These are phyloP conservation scores for Gossypium ekmanianum DNA, from an alignment of 345 rosid species.

Conservation along the genomic window DNA sequence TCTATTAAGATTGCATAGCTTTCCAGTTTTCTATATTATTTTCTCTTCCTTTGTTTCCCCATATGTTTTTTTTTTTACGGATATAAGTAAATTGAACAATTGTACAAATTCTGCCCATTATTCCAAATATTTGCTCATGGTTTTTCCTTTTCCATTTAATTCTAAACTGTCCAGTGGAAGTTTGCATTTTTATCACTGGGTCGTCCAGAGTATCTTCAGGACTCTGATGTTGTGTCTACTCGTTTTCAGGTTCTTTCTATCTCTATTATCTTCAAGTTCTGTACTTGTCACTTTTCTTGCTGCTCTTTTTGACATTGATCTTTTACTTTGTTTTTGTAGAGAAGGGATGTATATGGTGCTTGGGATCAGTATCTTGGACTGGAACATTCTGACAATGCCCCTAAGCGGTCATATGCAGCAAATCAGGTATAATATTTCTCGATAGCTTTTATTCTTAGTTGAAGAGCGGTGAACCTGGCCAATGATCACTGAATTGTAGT, in stretches of 20 bases:
- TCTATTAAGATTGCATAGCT: neutral
- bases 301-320: neutral
- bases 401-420: slow-evolving; percentile 52
- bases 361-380: slow-evolving; percentile 80
- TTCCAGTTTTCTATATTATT: neutral
- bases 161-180: slow-evolving; percentile 49
- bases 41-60: neutral
- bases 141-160: neutral
- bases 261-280: slow-evolving; percentile 4
- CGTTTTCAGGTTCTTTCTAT: slow-evolving; percentile 56
- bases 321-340: slow-evolving; percentile 16
- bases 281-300: neutral
- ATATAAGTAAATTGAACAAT: neutral
- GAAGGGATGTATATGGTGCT: slow-evolving; percentile 70
- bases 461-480: neutral
- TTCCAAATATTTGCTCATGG: neutral
- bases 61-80: neutral
- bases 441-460: neutral
- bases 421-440: slow-evolving; percentile 41
- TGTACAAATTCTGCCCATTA: neutral
- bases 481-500: neutral
- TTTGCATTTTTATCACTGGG: slow-evolving; percentile 67
- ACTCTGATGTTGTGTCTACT: slow-evolving; percentile 48
- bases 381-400: slow-evolving; percentile 64
- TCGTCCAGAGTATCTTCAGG: slow-evolving; percentile 66